A percentile compares a stretch with the other conserved stretches of the same genome.
phyloP scores from a whole-genome alignment of 2,329 filamentous ascomycete species.

The Alternaria viburni region DNA sequence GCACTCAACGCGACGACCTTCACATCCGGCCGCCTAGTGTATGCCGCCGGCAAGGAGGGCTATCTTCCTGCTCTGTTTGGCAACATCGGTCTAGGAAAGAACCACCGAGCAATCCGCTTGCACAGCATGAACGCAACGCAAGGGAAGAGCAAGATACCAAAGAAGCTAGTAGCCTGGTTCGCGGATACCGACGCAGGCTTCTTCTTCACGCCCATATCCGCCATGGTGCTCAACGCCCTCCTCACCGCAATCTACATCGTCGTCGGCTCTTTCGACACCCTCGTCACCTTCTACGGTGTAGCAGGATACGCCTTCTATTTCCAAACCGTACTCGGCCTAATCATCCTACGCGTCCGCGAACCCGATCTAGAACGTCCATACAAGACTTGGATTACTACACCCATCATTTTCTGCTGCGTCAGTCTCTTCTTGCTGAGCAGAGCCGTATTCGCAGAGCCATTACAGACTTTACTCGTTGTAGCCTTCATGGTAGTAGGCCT shows the following conservation, averaged over 20 bases:
- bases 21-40: conserved; percentile 88
- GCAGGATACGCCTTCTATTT: conserved; percentile 99
- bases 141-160: conserved; percentile 26
- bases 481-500: conserved; percentile 83
- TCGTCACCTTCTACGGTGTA: conserved; percentile 96
- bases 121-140: conserved; percentile 30
- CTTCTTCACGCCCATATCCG: conserved; percentile 93
- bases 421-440: conserved; percentile 88
- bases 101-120: conserved; percentile 46
- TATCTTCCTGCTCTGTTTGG: conserved; percentile 87
- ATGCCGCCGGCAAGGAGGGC: conserved; percentile 92
- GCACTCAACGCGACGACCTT: conserved; percentile 94
- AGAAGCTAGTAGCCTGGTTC: conserved; percentile 38
- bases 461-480: conserved; percentile 88
- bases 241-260: conserved; percentile 80
- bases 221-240: conserved; percentile 78
- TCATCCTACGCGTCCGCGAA: conserved; percentile 85
- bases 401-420: conserved; percentile 98
- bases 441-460: conserved; percentile 86
- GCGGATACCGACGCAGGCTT: conserved; percentile 74
- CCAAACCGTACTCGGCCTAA: conserved; percentile 88
- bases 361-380: conserved; percentile 89
- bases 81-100: conserved; percentile 72
- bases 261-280: conserved; percentile 87
- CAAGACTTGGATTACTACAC: conserved; percentile 94